Percentiles rank a stretch among this genome's conserved stretches.
These are phyloP conservation scores for Colletotrichum sp. DNA, from an alignment of 2,329 filamentous ascomycete genomes.

Conservation along the genomic window DNA sequence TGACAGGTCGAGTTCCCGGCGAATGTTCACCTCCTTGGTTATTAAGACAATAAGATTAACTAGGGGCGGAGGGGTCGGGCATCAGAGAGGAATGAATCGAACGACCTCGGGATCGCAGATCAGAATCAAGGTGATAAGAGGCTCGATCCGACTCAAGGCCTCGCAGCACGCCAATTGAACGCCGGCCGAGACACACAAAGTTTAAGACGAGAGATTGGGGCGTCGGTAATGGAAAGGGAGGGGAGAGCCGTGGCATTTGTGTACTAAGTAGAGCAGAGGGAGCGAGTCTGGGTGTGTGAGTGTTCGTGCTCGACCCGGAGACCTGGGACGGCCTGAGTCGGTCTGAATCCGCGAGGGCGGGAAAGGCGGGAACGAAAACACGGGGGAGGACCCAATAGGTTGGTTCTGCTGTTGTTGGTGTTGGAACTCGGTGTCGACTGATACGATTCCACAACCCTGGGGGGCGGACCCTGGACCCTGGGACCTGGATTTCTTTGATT, in stretches of 20 bases:
- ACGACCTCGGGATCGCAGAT: background rate
- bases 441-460: background rate
- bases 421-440: slow-evolving; percentile 3
- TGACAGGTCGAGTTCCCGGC: background rate
- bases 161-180: background rate
- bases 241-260: background rate
- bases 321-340: slow-evolving; percentile 12
- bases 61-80: background rate
- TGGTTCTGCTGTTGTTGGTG: slow-evolving; percentile 8
- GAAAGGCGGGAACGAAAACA: slow-evolving; percentile 19
- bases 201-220: background rate
- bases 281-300: background rate
- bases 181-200: background rate
- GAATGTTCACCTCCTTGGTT: background rate
- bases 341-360: slow-evolving; percentile 19
- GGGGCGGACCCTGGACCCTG: slow-evolving; percentile 8
- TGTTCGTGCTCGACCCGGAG: background rate
- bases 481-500: slow-evolving; percentile 6
- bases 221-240: background rate
- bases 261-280: background rate
- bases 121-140: background rate
- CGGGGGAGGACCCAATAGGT: slow-evolving; percentile 17
- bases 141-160: background rate
- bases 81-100: background rate
- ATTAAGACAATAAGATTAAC: background rate